A percentile compares a stretch with the other conserved stretches of the same genome.
phyloP scores from a whole-genome alignment of 2,329 filamentous ascomycete species.

The Didymella exigua region DNA sequence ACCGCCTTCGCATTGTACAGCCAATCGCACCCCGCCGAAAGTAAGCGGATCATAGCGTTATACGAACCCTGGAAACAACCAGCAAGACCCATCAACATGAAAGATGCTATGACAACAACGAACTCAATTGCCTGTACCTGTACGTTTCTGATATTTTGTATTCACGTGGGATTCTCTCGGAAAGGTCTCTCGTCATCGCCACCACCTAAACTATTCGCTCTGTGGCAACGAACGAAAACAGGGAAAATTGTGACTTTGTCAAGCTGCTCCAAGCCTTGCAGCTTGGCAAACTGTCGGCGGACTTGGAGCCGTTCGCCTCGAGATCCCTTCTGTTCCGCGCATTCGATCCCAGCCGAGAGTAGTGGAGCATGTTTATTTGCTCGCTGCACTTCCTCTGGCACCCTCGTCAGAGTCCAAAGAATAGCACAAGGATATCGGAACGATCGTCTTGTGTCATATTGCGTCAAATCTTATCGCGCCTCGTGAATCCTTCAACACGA shows the following conservation, averaged over 20 bases:
- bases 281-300: slow-evolving; percentile 21
- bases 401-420: background rate
- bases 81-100: slow-evolving; percentile 7
- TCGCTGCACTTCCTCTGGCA: background rate
- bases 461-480: slow-evolving; percentile 14
- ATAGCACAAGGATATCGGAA: background rate
- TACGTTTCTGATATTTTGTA: background rate
- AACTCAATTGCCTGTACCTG: background rate
- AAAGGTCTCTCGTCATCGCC: background rate
- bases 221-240: slow-evolving; percentile 15
- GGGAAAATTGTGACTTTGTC: slow-evolving; percentile 16
- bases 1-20: slow-evolving; percentile 17
- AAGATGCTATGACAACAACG: background rate
- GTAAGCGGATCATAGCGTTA: slow-evolving; percentile 30
- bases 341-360: background rate
- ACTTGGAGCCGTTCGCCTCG: slow-evolving; percentile 25
- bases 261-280: slow-evolving; percentile 13
- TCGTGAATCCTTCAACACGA: slow-evolving; percentile 1
- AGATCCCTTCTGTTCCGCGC: slow-evolving; percentile 18
- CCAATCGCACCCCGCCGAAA: slow-evolving; percentile 31
- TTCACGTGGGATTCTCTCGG: background rate
- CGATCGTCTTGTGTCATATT: background rate
- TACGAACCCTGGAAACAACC: slow-evolving; percentile 1
- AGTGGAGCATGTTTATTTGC: background rate
- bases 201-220: slow-evolving; percentile 1